Conservation (phyloP, 2,329 filamentous ascomycete species). For the Alternaria arbusti region DNA sequence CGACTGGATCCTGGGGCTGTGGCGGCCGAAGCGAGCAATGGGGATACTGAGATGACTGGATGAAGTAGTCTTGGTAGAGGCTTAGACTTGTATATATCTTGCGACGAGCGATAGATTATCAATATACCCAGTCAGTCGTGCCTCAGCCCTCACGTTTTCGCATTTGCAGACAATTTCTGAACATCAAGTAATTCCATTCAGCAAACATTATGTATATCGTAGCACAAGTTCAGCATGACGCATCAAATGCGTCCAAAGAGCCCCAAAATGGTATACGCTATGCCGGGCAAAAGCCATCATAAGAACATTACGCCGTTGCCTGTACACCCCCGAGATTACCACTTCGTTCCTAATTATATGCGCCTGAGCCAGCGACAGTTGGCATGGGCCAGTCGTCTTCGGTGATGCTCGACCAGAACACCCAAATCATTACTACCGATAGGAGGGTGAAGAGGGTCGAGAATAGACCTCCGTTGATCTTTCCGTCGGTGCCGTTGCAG, state of each 20-base stretch:
- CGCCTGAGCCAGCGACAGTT: conserved; percentile 46
- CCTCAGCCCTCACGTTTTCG: not conserved
- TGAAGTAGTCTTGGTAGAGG: not conserved
- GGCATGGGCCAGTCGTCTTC: conserved; percentile 93
- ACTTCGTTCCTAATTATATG: conserved; percentile 41
- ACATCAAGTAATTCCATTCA: conserved; percentile 12
- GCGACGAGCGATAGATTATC: not conserved
- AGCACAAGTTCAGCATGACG: conserved; percentile 36
- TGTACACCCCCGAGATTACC: conserved; percentile 25
- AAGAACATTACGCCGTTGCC: conserved; percentile 42
- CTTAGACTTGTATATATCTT: not conserved
- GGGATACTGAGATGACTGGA: conserved; percentile 40
- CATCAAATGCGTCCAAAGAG: conserved; percentile 33
- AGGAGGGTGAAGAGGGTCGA: conserved; percentile 90
- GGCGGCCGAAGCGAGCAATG: conserved; percentile 16
- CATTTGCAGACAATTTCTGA: not conserved
- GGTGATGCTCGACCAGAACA: conserved; percentile 99
- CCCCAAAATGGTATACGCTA: conserved; percentile 49
- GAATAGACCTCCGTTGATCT: conserved; percentile 92
- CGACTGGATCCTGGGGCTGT: conserved; percentile 26
- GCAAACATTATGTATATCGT: conserved; percentile 46
- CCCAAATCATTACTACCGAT: conserved; percentile 82
- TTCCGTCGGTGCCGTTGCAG: conserved; percentile 80
- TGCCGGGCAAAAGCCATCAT: conserved; percentile 45
- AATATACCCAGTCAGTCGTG: not conserved